A percentile compares a stretch with the other conserved stretches of the same genome.
phyloP scores from a whole-genome alignment of 805 yeast genomes.

The Tetrapisispora taiwanensis region DNA sequence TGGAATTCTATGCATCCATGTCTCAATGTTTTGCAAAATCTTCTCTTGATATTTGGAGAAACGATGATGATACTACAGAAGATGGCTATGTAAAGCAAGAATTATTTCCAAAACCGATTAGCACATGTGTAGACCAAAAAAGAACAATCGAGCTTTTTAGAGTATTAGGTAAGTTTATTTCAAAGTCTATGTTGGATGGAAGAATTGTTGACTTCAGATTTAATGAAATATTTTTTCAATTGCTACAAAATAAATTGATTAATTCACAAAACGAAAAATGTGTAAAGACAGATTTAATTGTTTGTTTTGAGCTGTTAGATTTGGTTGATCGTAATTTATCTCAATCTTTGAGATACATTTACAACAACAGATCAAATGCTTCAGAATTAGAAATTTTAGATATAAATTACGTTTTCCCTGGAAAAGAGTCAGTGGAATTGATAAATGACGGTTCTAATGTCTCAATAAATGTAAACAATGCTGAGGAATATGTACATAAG shows the following conservation, averaged over 20 bases:
- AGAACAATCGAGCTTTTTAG: conserved; percentile 45
- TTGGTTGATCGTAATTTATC: conserved; percentile 51
- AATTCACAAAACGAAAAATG: not conserved
- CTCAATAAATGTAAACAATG: conserved; percentile 41
- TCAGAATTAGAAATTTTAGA: conserved; percentile 36
- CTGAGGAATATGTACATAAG: conserved; percentile 44
- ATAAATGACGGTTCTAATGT: conserved; percentile 44
- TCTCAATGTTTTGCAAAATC: conserved; percentile 62
- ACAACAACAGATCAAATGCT: conserved; percentile 31
- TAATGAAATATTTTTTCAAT: conserved; percentile 57
- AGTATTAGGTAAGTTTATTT: conserved; percentile 72
- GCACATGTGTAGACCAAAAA: conserved; percentile 28
- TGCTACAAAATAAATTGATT: conserved; percentile 32
- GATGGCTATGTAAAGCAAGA: conserved; percentile 41
- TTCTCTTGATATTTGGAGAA: conserved; percentile 55
- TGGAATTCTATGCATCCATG: conserved; percentile 79
- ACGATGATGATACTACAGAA: conserved; percentile 23
- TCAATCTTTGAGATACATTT: conserved; percentile 44
- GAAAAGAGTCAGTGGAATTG: conserved; percentile 47
- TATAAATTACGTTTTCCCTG: conserved; percentile 68
- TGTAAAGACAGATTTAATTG: not conserved
- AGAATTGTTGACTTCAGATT: conserved; percentile 76
- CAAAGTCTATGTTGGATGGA: conserved; percentile 80
- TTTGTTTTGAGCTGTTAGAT: conserved; percentile 31
- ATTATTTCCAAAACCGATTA: conserved; percentile 64